Evolutionary conservation across 768 basidiomycete genomes (phyloP).

Genomic region (Boletus speciosus): DNA sequence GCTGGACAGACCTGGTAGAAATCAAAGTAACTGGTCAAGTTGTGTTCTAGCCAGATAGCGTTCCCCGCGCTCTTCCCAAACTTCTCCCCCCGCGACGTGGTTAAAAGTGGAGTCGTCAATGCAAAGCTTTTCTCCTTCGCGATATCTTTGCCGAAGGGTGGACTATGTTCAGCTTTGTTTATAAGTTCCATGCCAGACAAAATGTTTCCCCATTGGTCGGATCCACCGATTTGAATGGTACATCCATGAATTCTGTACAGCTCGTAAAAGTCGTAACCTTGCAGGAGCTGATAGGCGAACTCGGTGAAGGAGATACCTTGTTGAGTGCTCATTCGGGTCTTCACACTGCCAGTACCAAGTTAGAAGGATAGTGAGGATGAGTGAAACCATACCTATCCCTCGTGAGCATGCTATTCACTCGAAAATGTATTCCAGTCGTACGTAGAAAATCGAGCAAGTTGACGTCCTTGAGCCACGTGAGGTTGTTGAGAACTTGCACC

Average conservation of each 20-base stretch:
- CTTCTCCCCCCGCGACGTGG: constrained; percentile 86
- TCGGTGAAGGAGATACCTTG: constrained; percentile 97
- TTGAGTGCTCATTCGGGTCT: constrained; percentile 70
- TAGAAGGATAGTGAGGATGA: not conserved
- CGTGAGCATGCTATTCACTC: constrained; percentile 86
- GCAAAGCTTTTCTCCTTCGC: constrained; percentile 57
- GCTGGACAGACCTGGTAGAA: constrained; percentile 79
- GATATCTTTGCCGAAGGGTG: not conserved
- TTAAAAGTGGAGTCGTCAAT: constrained; percentile 90
- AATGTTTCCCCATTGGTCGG: constrained; percentile 99
- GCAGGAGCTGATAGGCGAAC: constrained; percentile 95
- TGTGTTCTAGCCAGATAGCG: constrained; percentile 83
- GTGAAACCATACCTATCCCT: constrained; percentile 69
- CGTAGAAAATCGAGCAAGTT: constrained; percentile 82
- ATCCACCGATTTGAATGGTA: constrained; percentile 89
- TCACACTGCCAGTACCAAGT: constrained; percentile 54
- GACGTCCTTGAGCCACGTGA: constrained; percentile 75
- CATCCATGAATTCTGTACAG: constrained; percentile 66
- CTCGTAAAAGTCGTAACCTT: constrained; percentile 91
- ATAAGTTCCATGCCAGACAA: constrained; percentile 91
- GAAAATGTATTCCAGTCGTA: constrained; percentile 70
- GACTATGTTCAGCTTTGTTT: constrained; percentile 38
- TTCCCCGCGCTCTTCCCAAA: constrained; percentile 98
- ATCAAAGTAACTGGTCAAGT: constrained; percentile 81
- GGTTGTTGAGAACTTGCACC: constrained; percentile 56